Base-by-base conservation (phyloP, 768 basidiomycete genomes). In the Termitomyces sp. region DNA sequence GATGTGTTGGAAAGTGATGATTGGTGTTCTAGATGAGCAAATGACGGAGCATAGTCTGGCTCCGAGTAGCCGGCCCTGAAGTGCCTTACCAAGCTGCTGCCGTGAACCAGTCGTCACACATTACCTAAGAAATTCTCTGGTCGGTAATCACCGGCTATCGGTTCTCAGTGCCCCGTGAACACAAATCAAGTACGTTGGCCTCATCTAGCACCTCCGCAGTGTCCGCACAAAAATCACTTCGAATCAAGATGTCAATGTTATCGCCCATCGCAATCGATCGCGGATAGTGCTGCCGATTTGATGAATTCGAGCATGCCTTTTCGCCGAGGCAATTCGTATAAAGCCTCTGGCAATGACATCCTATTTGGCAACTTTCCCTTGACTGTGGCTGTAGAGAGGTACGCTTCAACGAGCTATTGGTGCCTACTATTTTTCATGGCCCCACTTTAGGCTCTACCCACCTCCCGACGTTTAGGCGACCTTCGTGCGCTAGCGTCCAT, bases 401-500 rank as follows among this genome's bases (percentile, higher is more conserved):
- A 54, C 23, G n/a, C 34, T 53, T 34, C 25, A 25, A 34, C 32
- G 46, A 11, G 12, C 10, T 23, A 21, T 46, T 35, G 27, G 4
- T 14, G 1, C 43, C 41, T n/a, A 17, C 25, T 1, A 16, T 35
- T 34, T 23, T 41, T 31, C 19, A 41, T 51, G 31, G 19, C 46
- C 38, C 29, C 12, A 34, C 34, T 56, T 3, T 52, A 70, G 69
- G 66, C 68, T 69, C 73, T 70, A 53, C 71, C 53, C 53, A 61
- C 80, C 81, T 82, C 68, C 73, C 75, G 78, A 69, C 78, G 77
- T 79, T 71, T 58, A 77, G 77, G 73, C 79, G 73, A 77, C 75
- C 79, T 78, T 77, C 77, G 75, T 66, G 67, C 77, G 75, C 78
- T 80, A 77, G 84, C 81, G 70, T 83, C 81, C 83, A 86, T 86